Percentiles rank a stretch among this genome's conserved stretches.
These are phyloP conservation scores for Endoconidiophora laricicola DNA, from an alignment of 2,329 filamentous ascomycete species.

Conservation along the genomic window DNA sequence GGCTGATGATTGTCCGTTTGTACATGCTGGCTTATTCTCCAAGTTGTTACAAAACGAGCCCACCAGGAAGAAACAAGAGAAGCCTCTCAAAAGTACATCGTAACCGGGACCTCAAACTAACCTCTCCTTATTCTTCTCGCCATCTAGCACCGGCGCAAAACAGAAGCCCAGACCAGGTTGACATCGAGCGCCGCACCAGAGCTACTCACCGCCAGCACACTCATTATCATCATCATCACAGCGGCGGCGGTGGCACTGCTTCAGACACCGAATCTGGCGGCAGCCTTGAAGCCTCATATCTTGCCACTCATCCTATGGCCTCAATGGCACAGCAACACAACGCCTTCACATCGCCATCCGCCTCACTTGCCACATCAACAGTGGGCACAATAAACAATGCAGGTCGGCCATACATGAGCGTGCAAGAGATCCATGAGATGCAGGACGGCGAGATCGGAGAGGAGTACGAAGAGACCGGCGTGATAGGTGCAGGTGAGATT, in stretches of 20 bases:
- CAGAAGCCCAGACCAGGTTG: too few relatives aligned
- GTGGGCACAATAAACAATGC: neutral
- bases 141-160: too few relatives aligned
- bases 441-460: slow-evolving; percentile 20
- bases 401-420: slow-evolving; percentile 2
- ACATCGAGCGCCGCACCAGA: too few relatives aligned
- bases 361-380: neutral
- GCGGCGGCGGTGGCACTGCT: neutral
- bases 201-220: too few relatives aligned
- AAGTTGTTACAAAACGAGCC: too few relatives aligned
- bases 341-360: slow-evolving; percentile 4
- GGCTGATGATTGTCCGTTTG: too few relatives aligned
- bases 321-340: slow-evolving; percentile 3
- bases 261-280: slow-evolving; percentile 2
- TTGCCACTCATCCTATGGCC: slow-evolving; percentile 5
- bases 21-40: too few relatives aligned
- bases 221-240: too few relatives aligned
- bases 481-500: slow-evolving; percentile 16
- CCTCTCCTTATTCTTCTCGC: too few relatives aligned
- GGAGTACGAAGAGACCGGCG: slow-evolving; percentile 15
- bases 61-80: too few relatives aligned
- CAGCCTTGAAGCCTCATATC: slow-evolving; percentile 6
- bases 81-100: too few relatives aligned
- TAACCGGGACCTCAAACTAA: too few relatives aligned
- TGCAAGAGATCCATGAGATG: slow-evolving; percentile 12